These are phyloP conservation scores for Geosmithia flava DNA, from an alignment of 2,329 filamentous ascomycete species.

Conservation along the genomic window DNA sequence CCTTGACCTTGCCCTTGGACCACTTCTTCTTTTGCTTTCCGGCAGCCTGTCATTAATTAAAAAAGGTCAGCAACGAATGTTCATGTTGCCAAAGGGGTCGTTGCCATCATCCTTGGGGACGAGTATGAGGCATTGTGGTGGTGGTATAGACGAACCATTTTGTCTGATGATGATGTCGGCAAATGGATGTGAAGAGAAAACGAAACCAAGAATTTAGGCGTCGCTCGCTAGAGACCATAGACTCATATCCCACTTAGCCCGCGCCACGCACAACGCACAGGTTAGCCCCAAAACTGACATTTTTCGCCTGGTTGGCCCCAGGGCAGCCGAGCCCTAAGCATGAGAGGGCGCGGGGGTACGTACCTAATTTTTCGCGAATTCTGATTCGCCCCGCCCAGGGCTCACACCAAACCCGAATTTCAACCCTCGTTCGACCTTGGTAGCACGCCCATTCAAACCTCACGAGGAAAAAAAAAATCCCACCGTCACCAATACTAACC, in stretches of 20 bases:
- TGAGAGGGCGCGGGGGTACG: conserved; percentile 13
- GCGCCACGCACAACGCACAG: conserved; percentile 4
- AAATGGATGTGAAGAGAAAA: conserved; percentile 20
- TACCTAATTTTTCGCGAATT: conserved; percentile 10
- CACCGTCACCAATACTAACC: conserved; percentile 22
- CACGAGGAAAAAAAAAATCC: conserved; percentile 15
- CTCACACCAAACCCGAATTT: conserved; percentile 22
- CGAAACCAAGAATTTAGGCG: conserved; percentile 9
- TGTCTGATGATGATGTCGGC: conserved; percentile 28
- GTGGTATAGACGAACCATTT: conserved; percentile 24
- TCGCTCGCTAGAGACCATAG: conserved; percentile 7
- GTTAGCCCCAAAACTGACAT: not conserved
- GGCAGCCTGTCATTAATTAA: conserved; percentile 20
- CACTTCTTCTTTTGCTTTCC: conserved; percentile 42
- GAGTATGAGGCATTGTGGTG: not conserved
- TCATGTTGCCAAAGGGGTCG: conserved; percentile 1
- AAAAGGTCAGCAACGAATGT: not conserved
- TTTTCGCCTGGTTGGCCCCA: conserved; percentile 10
- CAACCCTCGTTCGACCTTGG: conserved; percentile 12
- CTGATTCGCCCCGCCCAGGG: conserved; percentile 20
- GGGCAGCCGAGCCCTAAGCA: conserved; percentile 29
- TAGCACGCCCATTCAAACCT: conserved; percentile 17
- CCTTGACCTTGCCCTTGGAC: conserved; percentile 73
- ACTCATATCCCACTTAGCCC: conserved; percentile 14
- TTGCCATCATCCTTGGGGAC: too few relatives aligned